Conservation (phyloP, 2,329 filamentous ascomycete species). For the Pezicula neosporulosa region DNA sequence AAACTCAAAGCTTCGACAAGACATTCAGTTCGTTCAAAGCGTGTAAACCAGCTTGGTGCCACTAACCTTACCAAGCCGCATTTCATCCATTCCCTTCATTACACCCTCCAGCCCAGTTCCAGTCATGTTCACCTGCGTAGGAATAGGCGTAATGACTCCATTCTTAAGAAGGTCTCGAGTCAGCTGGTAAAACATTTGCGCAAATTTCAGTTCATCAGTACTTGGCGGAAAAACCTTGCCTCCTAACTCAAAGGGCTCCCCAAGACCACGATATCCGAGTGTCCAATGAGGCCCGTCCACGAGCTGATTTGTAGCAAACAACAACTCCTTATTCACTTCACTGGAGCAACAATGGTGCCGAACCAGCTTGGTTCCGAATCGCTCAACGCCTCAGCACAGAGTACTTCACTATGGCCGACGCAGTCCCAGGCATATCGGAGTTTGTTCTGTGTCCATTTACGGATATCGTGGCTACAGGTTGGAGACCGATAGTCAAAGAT, state of each 20-base stretch:
- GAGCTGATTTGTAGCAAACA: neutral
- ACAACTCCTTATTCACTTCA: neutral
- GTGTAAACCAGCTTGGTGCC: neutral
- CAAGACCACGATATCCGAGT: neutral
- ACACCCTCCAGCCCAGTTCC: neutral
- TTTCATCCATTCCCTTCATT: neutral
- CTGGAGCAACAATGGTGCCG: neutral
- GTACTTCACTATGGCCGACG: conserved; percentile 23
- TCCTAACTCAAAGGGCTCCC: neutral
- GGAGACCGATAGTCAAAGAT: conserved; percentile 44
- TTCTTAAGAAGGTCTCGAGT: neutral
- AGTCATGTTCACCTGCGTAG: neutral
- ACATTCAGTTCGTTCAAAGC: neutral
- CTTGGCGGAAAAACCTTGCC: neutral
- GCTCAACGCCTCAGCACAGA: neutral
- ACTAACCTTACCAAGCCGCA: neutral
- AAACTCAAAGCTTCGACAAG: too few species aligned
- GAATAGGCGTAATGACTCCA: neutral
- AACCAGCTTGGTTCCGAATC: neutral
- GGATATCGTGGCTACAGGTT: conserved; percentile 38
- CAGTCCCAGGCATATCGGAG: conserved; percentile 42
- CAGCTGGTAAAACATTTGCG: neutral
- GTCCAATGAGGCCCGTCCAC: neutral
- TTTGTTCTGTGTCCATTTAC: conserved; percentile 35
- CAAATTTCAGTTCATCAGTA: neutral